Conservation (phyloP, 495 filamentous ascomycete species). For the Aspergillus biplanus region DNA sequence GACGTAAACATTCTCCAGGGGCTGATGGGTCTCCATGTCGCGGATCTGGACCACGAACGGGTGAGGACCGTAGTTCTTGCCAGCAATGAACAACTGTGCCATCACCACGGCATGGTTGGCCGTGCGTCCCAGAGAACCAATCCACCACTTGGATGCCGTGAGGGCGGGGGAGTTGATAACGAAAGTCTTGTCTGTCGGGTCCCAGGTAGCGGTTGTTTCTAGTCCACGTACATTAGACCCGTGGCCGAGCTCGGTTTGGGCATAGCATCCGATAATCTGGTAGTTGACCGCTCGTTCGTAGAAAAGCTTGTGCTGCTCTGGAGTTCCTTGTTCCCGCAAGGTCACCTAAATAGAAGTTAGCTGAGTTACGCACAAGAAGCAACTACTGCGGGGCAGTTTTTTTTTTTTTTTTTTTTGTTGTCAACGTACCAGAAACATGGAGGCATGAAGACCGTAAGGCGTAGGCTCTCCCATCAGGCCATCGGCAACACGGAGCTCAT, state of each 20-base stretch:
- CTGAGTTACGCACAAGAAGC: not conserved
- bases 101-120: conserved; percentile 78
- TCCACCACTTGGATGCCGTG: conserved; percentile 80
- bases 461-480: conserved; percentile 67
- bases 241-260: conserved; percentile 76
- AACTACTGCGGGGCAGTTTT: too few species aligned
- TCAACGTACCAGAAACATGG: conserved; percentile 63
- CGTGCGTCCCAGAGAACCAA: conserved; percentile 70
- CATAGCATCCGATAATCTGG: conserved; percentile 74
- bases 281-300: conserved; percentile 64
- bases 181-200: conserved; percentile 68
- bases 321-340: conserved; percentile 68
- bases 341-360: conserved; percentile 51
- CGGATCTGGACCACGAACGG: conserved; percentile 77
- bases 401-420: too few species aligned
- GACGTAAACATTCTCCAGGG: conserved; percentile 68
- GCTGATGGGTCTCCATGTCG: conserved; percentile 69
- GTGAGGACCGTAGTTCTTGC: conserved; percentile 70
- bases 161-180: conserved; percentile 67
- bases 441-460: conserved; percentile 68
- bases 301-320: conserved; percentile 71
- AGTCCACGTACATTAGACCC: conserved; percentile 75
- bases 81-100: conserved; percentile 67
- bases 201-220: conserved; percentile 75
- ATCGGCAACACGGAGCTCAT: conserved; percentile 62